phyloP scores from a whole-genome alignment of 169 alveolate genomes.

The Plasmodium billcollinsi region DNA sequence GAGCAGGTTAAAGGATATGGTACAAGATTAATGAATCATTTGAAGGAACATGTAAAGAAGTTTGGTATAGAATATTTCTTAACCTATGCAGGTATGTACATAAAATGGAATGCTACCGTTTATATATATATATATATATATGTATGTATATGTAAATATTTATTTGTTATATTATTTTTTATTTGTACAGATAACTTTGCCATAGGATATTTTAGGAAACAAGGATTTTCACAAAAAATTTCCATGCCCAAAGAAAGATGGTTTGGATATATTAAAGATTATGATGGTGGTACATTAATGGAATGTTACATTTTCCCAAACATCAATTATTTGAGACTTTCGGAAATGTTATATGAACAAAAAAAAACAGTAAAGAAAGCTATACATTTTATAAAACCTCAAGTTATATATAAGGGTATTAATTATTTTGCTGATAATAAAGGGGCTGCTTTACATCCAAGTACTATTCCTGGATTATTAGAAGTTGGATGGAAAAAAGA shows the following conservation, averaged over 20 bases:
- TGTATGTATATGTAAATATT: not conserved
- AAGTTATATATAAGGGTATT: slow-evolving; percentile 89
- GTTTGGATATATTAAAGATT: slow-evolving; percentile 98
- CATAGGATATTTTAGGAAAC: slow-evolving; percentile 97
- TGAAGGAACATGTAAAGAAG: slow-evolving; percentile 95
- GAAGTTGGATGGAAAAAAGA: slow-evolving; percentile 95
- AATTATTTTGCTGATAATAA: slow-evolving; percentile 80
- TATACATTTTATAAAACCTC: slow-evolving; percentile 89
- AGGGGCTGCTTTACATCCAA: slow-evolving; percentile 81
- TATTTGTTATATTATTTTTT: not conserved
- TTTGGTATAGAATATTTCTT: slow-evolving; percentile 95
- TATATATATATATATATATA: not conserved
- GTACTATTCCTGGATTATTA: slow-evolving; percentile 93
- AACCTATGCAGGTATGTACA: slow-evolving; percentile 91
- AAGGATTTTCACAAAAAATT: slow-evolving; percentile 96
- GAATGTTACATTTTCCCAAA: slow-evolving; percentile 95
- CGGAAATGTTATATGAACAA: slow-evolving; percentile 93
- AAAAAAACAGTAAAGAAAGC: slow-evolving; percentile 90
- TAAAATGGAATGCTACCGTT: no score
- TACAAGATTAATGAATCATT: slow-evolving; percentile 97
- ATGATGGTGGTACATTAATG: slow-evolving; percentile 99
- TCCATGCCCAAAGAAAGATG: slow-evolving; percentile 97
- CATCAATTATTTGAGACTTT: slow-evolving; percentile 94
- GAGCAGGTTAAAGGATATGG: slow-evolving; percentile 99
- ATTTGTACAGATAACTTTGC: slow-evolving; percentile 95